Evolutionary conservation across 768 basidiomycete genomes (phyloP).

Genomic region (Pulveroboletus frians): DNA sequence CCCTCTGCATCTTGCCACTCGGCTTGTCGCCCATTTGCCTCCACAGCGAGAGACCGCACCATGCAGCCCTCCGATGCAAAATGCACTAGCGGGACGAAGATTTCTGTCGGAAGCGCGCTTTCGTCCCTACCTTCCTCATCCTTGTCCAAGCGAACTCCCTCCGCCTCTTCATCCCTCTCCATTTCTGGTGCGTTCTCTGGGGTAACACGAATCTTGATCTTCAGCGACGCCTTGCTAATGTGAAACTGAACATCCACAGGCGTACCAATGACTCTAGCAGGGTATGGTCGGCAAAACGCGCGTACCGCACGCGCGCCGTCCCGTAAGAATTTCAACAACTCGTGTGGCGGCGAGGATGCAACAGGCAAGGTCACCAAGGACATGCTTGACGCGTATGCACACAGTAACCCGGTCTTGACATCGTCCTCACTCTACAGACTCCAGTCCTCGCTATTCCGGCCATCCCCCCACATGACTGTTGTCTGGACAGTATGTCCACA

Average conservation of each 20-base stretch:
- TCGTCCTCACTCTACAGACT: conserved; percentile 80
- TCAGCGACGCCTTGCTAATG: conserved; percentile 63
- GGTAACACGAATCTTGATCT: conserved; percentile 65
- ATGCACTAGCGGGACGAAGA: conserved; percentile 88
- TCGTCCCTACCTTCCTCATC: conserved; percentile 15
- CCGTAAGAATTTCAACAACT: too few relatives aligned
- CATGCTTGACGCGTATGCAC: conserved; percentile 13
- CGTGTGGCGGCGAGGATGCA: conserved; percentile 12
- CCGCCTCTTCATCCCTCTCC: neutral
- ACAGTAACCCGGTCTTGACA: conserved; percentile 23
- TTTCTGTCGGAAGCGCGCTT: conserved; percentile 72
- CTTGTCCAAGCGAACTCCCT: neutral
- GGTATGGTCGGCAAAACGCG: too few relatives aligned
- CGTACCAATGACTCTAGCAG: neutral
- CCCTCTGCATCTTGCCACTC: too few relatives aligned
- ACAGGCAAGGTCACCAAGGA: conserved; percentile 19
- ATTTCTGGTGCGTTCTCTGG: too few relatives aligned
- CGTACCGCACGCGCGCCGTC: too few relatives aligned
- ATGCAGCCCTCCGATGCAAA: conserved; percentile 51
- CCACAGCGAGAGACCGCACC: conserved; percentile 12
- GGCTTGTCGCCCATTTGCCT: conserved; percentile 2
- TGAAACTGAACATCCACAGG: conserved; percentile 66
- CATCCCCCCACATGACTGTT: too few relatives aligned
- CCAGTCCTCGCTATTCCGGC: too few relatives aligned
- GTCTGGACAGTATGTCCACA: too few relatives aligned